Evolutionary conservation across 2,329 filamentous ascomycete genomes (phyloP), one percentile per base, ranked within the genome.

Genomic region (Phialocephala subalpina): DNA sequence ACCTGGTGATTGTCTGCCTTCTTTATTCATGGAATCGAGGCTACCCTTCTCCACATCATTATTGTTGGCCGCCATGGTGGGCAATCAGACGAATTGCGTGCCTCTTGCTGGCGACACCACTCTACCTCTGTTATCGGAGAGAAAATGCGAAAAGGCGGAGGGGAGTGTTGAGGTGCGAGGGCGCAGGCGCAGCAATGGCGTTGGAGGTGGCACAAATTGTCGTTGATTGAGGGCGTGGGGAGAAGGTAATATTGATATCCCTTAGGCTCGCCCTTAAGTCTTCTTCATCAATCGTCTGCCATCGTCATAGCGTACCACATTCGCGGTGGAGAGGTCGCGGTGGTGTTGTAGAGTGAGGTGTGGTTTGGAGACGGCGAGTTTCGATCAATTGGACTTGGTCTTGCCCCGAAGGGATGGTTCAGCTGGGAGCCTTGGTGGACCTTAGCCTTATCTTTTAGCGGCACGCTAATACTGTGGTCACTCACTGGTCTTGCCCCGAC

Each of bases 11-110:
- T 49, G 52, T 20, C 35, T 16, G 38, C 20, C 14, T 20, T 35
- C 14, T 20, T 42, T 57, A 25, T 47, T 55, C 47, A 42, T 60
- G 8, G 27, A 36, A 40, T 56, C 27, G 29, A 55, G 62, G 25
- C 61, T 62, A 18, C 61, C 61, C 20, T 67, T 65, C 60, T 68
- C 66, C 20, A 68, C 25, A 20, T 68, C 52, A 25, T 47, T 65
- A 45, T 49, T 58, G 3, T 25, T 58, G 36, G 52, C 61, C 35
- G 57, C 33, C 49, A 53, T 53, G 1, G 49, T 53, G 14, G 22
- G 25, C 27, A 33, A 33, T 49, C 11, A 53, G 49, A 29, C 49
- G 49, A n/a, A 6, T 18, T 29, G 25, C 29, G 49, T 3, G 12
- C 25, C 25, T 53, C 22, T 33, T 29, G 49, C 25, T 53, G 8